Base-by-base conservation (phyloP, 2,329 filamentous ascomycete genomes). In the Aspergillus ibericus region DNA sequence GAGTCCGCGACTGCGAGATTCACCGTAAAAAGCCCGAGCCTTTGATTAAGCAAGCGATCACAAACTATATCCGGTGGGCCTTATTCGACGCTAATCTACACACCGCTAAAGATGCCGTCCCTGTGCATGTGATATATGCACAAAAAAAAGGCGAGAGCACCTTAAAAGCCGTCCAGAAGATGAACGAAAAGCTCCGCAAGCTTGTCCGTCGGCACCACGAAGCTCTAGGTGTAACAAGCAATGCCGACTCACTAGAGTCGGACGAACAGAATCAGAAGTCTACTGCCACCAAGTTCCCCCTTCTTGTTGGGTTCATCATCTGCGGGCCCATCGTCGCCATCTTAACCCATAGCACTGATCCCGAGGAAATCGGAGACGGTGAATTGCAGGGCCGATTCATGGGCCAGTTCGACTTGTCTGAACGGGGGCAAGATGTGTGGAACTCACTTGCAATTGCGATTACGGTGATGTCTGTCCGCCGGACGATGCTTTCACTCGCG, bases 381-480 rank as follows among this genome's bases (percentile, higher is more conserved):
- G 66, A 49, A 22, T 65, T 48, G 16, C 65, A 61, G 32, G 66
- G 58, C 34, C 69, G 62, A 51, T 76, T 77, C 10, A 78, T 86
- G 51, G 80, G 78, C 5, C 78, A 80, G 53, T 83, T 85, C 62
- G 81, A 87, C 66, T 80, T 85, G 56, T 77, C 76, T 4, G 77
- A 83, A 44, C 68, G 71, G 8, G 78, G 78, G 1, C 81, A 83
- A 59, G 85, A 87, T 66, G 83, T 86, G 1, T 88, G 85, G 85
- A 85, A 85, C 65, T 78, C 81, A 4, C 72, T 87, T 4, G 83
- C 83, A 0, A 63, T 87, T 51, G 82, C 84, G 0, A 83, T 87
- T 58, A 72, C 83, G 5, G 75, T 84, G 10, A 77, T 83, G 60
- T 80, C 84, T 66, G 78, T 81, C 54, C 77, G 83, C 5, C 80